Percentiles rank a stretch among this genome's conserved stretches.
phyloP scores from a whole-genome alignment of 345 rosid species.

The Eucalyptus cloeziana region DNA sequence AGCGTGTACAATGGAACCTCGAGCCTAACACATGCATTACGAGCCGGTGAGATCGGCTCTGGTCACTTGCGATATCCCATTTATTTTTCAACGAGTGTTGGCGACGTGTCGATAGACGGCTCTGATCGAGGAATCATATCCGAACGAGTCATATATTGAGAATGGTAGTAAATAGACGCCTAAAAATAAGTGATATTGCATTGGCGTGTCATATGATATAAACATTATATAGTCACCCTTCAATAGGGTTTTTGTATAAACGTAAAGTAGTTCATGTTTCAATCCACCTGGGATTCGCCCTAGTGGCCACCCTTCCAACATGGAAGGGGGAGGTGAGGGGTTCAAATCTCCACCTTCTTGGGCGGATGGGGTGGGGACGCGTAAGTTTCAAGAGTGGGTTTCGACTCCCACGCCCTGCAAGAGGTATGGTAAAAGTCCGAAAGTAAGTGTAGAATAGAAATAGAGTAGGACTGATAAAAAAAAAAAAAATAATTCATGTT shows the following conservation, averaged over 20 bases:
- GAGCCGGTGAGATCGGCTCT: background rate
- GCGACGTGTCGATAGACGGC: background rate
- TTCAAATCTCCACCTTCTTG: too few relatives aligned
- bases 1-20: conserved; percentile 6
- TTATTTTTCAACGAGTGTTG: background rate
- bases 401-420: too few relatives aligned
- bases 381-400: too few relatives aligned
- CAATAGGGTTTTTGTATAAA: fast-evolving
- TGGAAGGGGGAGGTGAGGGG: too few relatives aligned
- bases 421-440: too few relatives aligned
- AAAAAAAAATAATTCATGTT: too few relatives aligned
- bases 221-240: fast-evolving
- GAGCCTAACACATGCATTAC: background rate
- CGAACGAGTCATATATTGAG: fast-evolving
- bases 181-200: fast-evolving
- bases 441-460: too few relatives aligned
- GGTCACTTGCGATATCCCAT: background rate
- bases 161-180: fast-evolving
- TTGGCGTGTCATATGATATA: background rate
- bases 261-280: fast-evolving
- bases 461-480: too few relatives aligned
- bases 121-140: background rate
- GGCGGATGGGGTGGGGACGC: too few relatives aligned
- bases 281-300: too few relatives aligned
- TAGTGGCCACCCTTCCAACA: too few relatives aligned